These are phyloP conservation scores for Suaeda aralocaspica DNA, from an alignment of 148 eudicot species.

Conservation along the genomic window DNA sequence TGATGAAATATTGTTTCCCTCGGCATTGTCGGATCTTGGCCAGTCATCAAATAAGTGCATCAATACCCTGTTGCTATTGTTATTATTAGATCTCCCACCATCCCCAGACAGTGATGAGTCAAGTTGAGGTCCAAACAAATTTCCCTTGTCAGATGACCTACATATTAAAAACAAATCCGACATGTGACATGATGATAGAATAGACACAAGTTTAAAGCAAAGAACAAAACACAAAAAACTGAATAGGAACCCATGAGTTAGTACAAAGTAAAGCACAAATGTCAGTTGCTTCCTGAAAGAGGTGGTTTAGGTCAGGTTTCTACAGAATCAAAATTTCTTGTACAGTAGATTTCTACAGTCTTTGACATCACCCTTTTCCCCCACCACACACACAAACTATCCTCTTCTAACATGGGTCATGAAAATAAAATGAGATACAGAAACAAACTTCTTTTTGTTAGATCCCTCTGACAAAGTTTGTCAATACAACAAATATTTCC, in stretches of 20 bases:
- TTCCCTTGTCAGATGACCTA: conserved; percentile 40
- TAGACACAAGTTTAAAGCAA: conserved; percentile 22
- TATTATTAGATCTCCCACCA: conserved; percentile 29
- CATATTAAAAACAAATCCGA: background rate
- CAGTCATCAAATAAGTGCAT: conserved; percentile 76
- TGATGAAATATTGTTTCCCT: conserved; percentile 21
- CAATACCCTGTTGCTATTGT: conserved; percentile 31
- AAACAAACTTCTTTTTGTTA: conserved; percentile 3
- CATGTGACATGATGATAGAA: conserved; percentile 9
- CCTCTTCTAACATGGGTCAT: background rate
- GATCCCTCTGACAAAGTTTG: background rate
- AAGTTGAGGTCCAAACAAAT: conserved; percentile 30
- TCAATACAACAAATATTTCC: background rate
- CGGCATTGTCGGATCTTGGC: conserved; percentile 38
- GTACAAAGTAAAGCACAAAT: conserved; percentile 28
- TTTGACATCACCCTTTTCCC: conserved; percentile 8
- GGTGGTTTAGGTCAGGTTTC: conserved; percentile 23
- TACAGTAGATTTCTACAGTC: conserved; percentile 23
- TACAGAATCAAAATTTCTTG: conserved; percentile 25
- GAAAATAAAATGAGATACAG: conserved; percentile 11
- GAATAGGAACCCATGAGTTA: conserved; percentile 26
- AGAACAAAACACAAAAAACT: conserved; percentile 10
- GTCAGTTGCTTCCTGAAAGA: conserved; percentile 24
- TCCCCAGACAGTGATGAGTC: conserved; percentile 21
- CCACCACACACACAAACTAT: conserved; percentile 3